Evolutionary conservation across 768 basidiomycete genomes (phyloP).

Genomic region (Galerina marginata): DNA sequence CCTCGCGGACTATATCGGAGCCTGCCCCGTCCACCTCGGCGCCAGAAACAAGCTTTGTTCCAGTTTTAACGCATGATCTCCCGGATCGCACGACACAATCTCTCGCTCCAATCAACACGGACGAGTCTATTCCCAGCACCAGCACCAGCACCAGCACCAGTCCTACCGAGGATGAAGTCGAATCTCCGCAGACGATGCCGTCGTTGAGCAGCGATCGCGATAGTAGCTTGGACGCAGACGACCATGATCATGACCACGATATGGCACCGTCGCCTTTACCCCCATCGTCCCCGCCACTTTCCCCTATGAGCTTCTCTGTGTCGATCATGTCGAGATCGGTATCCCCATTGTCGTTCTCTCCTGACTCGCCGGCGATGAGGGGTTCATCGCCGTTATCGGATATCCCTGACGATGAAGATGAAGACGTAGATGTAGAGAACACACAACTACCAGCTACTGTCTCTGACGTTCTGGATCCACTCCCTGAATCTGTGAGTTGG

Average conservation of each 20-base stretch:
- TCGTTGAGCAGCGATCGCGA: slow-evolving; percentile 38
- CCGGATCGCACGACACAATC: slow-evolving; percentile 12
- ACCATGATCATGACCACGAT: slow-evolving; percentile 21
- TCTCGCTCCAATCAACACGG: slow-evolving; percentile 9
- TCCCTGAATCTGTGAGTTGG: slow-evolving; percentile 9
- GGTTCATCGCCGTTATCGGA: slow-evolving; percentile 32
- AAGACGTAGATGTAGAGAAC: slow-evolving; percentile 14
- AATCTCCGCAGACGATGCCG: slow-evolving; percentile 27
- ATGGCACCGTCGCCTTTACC: slow-evolving; percentile 35
- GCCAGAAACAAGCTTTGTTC: slow-evolving; percentile 17
- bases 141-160: too few species aligned
- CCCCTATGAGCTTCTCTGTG: slow-evolving; percentile 44
- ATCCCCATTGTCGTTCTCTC: slow-evolving; percentile 31
- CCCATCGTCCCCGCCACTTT: slow-evolving; percentile 51
- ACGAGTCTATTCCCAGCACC: too few species aligned
- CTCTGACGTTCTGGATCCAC: not conserved
- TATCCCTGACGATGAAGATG: slow-evolving; percentile 29
- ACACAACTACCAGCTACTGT: not conserved
- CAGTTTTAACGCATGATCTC: slow-evolving; percentile 10
- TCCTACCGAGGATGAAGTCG: slow-evolving; percentile 13
- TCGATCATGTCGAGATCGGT: slow-evolving; percentile 43
- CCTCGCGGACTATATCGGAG: slow-evolving; percentile 43
- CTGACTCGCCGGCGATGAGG: slow-evolving; percentile 23
- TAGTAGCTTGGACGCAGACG: slow-evolving; percentile 36
- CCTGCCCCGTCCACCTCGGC: slow-evolving; percentile 34